Conservation (phyloP, 2,329 filamentous ascomycete species). For the Sordariomycetes sp. region DNA sequence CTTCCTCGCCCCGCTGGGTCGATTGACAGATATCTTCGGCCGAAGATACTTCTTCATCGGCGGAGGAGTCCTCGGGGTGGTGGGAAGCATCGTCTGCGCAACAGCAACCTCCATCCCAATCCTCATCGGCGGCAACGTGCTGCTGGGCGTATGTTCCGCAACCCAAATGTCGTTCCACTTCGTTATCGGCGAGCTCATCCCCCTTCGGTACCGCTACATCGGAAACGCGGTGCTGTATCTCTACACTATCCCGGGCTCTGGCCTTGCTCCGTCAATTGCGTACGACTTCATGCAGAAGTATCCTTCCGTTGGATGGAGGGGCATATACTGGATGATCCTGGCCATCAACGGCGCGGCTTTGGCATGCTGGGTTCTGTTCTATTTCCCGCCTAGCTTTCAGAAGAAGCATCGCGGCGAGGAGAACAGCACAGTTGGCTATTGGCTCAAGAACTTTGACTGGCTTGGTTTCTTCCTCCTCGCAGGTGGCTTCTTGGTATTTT, state of each 20-base stretch:
- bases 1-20: constrained; percentile 10
- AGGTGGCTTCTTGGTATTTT: constrained; percentile 33
- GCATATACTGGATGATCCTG: constrained; percentile 9
- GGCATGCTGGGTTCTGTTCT: constrained; percentile 7
- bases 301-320: constrained; percentile 9
- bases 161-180: constrained; percentile 10
- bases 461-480: constrained; percentile 38
- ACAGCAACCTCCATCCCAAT: constrained; percentile 5
- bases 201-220: constrained; percentile 9
- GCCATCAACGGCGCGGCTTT: constrained; percentile 8
- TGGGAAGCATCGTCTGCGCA: constrained; percentile 7
- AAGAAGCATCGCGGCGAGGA: constrained; percentile 7
- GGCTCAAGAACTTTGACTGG: constrained; percentile 5
- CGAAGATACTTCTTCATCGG: constrained; percentile 23
- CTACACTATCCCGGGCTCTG: constrained; percentile 7
- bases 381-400: constrained; percentile 8
- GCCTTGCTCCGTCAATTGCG: constrained; percentile 8
- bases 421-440: background rate
- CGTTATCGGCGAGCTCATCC: constrained; percentile 12
- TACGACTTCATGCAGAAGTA: constrained; percentile 7
- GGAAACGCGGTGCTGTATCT: constrained; percentile 8
- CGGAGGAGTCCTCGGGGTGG: constrained; percentile 5
- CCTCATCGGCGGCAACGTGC: constrained; percentile 9
- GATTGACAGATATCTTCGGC: constrained; percentile 27
- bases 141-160: constrained; percentile 7